Base-by-base conservation (phyloP, 805 yeast species). In the Clavispora santaluciae region DNA sequence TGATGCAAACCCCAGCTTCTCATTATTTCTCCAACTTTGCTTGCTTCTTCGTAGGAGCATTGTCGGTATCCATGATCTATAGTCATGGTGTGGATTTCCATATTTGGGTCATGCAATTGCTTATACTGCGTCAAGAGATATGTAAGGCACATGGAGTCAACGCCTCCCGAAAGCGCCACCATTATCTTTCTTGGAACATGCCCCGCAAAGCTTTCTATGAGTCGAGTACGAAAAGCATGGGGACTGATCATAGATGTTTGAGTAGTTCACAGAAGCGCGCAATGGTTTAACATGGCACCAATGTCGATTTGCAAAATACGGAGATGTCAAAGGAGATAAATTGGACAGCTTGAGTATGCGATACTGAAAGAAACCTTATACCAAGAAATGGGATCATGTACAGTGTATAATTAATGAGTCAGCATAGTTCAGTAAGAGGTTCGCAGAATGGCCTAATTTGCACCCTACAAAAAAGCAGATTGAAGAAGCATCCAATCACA, bases 91-190 rank as follows among this genome's bases (percentile, higher is more conserved):
- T 60, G 58, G 1, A 79, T 56, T 17, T 60, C 40, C 15, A 75
- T 46, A 1, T 49, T 43, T 2, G 63, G 53, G 6, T 59, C 51
- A 35, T 61, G 39, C 3, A 38, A 42, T 9, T 66, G 43, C 23
- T 54, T 60, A 49, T 64, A 73, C 20, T 61, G 57, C 0, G 64
- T 45, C 4, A 81, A 56, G 15, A 83, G 61, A 47, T 72, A 72
- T 0, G 84, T 68, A 33, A 86, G 57, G 11, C 85, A 80, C 79
- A 85, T 79, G 1, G 93, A 85, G 55, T 86, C 95, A 0, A 82
- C 88, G 1, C 95, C 95, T 1, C 95, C 95, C 12, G 88, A 80
- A 1, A 86, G 71, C 0, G 89, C 88, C 13, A 86, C 58, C 5
- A 69, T 76, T 0, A 78, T 42, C 22, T 45, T 55, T 5, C 39